Conservation (phyloP, 768 basidiomycete genomes). For the Boletus vinaceobasis region DNA sequence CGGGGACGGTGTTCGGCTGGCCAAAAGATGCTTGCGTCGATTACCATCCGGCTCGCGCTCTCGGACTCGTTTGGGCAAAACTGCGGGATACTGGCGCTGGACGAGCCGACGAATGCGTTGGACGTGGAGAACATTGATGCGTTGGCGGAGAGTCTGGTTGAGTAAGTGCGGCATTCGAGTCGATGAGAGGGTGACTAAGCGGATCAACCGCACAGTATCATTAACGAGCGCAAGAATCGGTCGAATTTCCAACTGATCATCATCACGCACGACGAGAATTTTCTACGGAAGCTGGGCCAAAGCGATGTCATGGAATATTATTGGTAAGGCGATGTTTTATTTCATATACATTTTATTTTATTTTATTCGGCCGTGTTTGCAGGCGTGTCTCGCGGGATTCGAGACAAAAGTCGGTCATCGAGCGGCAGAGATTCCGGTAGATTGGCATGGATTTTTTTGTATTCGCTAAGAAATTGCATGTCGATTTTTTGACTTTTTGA, state of each 20-base stretch:
- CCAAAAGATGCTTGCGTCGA: constrained; percentile 97
- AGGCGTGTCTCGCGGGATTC: constrained; percentile 79
- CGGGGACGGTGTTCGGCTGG: constrained; percentile 97
- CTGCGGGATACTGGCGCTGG: constrained; percentile 94
- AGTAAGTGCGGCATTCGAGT: constrained; percentile 53
- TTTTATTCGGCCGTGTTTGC: background rate
- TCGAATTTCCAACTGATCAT: constrained; percentile 95
- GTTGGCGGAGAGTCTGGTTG: constrained; percentile 84
- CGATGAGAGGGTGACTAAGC: background rate
- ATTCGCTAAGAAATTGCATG: too few species aligned
- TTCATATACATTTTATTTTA: background rate
- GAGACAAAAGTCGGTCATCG: constrained; percentile 77
- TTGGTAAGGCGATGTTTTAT: constrained; percentile 54
- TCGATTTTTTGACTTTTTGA: constrained; percentile 9
- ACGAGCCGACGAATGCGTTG: constrained; percentile 97
- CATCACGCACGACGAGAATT: constrained; percentile 96
- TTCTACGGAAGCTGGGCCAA: constrained; percentile 86
- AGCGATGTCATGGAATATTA: constrained; percentile 93
- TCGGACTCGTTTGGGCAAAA: constrained; percentile 98
- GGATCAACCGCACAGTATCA: constrained; percentile 57
- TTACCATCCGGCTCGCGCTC: constrained; percentile 94
- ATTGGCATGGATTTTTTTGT: background rate
- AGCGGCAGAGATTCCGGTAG: constrained; percentile 63
- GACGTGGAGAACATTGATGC: constrained; percentile 97
- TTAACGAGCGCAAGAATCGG: constrained; percentile 85